Base-by-base conservation (phyloP, 805 yeast genomes). In the Metschnikowia lunata region DNA sequence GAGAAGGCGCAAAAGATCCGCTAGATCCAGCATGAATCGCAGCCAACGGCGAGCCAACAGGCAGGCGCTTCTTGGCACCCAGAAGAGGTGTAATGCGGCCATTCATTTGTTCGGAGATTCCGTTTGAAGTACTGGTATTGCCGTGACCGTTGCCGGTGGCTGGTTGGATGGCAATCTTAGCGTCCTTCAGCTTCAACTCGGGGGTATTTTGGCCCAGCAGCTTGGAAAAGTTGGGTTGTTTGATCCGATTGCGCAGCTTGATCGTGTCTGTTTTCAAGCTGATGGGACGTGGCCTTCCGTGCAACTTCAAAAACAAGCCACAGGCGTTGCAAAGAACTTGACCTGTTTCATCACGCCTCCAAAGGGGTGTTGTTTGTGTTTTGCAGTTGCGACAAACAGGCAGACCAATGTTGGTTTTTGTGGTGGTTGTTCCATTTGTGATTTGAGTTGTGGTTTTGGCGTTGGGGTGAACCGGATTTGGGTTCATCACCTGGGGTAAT, bases 331-430 rank as follows among this genome's bases (percentile, higher is more conserved):
- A 90, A 38, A 90, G 74, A 30, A 90, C 95, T 56, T 70, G 75
- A 12, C 95, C 95, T 9, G 86, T 79, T 58, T 89, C 97, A 65
- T 90, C 97, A 51, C 97, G 75, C 64, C 97, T 77, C 97, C 97
- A 90, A 27, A 90, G 70, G 1, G 98, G 97, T 2, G 98, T 90
- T 1, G 93, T 90, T 46, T 88, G 85, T 1, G 98, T 90, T 57
- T 83, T 78, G 68, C 98, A 90, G 64, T 90, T 90, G 55, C 85
- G 87, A 63, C 98, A 90, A 18, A 83, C 75, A 5, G 95, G 88
- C 30, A 79, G 70, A 11, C 82, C 63, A 48, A 80, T 77, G 56
- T 78, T 81, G 13, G 82, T 72, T 52, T 80, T 81, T 13, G 83
- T 72, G n/a, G 85, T 79, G 23, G 84, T 76, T 32, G 83, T 71